Conservation (phyloP, 1,139 yeast species). For the Kodamaea sp. region DNA sequence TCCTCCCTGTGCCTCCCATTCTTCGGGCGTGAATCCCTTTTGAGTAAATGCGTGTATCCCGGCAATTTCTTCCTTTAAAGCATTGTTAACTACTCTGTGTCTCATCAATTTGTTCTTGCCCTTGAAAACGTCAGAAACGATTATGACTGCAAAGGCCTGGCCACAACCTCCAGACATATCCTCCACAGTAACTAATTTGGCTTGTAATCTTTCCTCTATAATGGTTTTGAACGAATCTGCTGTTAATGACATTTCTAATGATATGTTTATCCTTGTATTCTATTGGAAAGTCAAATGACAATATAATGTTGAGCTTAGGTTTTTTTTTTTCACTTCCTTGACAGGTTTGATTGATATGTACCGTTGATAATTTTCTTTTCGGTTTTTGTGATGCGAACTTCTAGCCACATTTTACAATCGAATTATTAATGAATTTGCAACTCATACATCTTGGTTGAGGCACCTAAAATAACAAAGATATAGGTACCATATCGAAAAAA, state of each 20-base stretch:
- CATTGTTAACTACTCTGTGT: conserved; percentile 78
- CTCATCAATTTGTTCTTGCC: conserved; percentile 86
- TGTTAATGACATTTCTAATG: conserved; percentile 36
- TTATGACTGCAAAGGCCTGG: conserved; percentile 80
- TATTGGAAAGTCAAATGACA: too few relatives aligned
- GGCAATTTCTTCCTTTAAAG: conserved; percentile 78
- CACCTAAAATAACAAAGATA: too few relatives aligned
- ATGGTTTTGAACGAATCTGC: conserved; percentile 43
- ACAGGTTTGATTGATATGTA: not conserved
- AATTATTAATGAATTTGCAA: not conserved
- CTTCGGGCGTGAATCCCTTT: conserved; percentile 71
- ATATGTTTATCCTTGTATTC: not conserved
- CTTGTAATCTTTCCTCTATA: conserved; percentile 49
- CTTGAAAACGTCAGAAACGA: conserved; percentile 66
- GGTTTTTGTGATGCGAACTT: not conserved
- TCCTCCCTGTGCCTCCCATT: conserved; percentile 56
- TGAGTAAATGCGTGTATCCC: conserved; percentile 93
- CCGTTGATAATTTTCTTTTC: not conserved
- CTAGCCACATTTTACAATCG: not conserved
- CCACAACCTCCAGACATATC: conserved; percentile 86
- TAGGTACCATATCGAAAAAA: too few relatives aligned
- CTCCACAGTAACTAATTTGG: conserved; percentile 58
- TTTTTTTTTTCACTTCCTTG: not conserved
- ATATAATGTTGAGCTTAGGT: too few relatives aligned
- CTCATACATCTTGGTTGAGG: too few relatives aligned